These are phyloP conservation scores for Leptomonas seymouri DNA, from an alignment of 208 protist species.

Conservation along the genomic window DNA sequence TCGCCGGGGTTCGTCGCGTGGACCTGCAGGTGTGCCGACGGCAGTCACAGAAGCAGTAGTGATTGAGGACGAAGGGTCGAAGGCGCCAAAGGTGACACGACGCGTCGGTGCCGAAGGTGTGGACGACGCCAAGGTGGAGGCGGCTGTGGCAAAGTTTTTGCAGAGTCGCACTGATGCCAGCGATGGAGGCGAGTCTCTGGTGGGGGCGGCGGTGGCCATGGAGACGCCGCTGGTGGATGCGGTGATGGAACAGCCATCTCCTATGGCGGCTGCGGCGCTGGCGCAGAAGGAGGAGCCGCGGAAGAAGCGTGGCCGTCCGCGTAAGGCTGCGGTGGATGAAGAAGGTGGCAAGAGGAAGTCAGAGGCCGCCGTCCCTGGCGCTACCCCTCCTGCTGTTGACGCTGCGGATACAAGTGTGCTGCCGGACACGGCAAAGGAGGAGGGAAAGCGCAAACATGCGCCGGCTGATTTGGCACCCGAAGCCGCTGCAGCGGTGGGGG, in stretches of 20 bases:
- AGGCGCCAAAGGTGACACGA: background rate
- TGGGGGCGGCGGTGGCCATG: background rate
- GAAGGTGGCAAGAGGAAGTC: background rate
- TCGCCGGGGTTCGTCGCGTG: background rate
- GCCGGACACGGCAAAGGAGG: background rate
- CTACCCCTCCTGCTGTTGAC: background rate
- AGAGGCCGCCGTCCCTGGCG: background rate
- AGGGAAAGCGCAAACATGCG: background rate
- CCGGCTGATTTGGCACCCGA: background rate
- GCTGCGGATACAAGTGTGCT: background rate
- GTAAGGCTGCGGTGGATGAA: background rate
- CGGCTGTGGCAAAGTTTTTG: slow-evolving; percentile 5
- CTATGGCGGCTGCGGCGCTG: background rate
- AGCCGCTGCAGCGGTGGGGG: background rate
- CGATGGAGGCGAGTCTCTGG: background rate
- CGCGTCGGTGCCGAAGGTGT: background rate
- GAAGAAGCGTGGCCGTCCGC: background rate
- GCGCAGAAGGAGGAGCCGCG: background rate
- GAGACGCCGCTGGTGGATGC: slow-evolving; percentile 22
- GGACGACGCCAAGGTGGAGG: slow-evolving; percentile 6
- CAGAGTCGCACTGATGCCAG: background rate
- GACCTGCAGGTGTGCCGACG: background rate
- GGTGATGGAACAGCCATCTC: background rate
- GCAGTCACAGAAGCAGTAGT: background rate
- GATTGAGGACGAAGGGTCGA: background rate